Evolutionary conservation across 2,329 filamentous ascomycete genomes (phyloP), one percentile per base, ranked within the genome.

Genomic region (Lecanicillium sp.): DNA sequence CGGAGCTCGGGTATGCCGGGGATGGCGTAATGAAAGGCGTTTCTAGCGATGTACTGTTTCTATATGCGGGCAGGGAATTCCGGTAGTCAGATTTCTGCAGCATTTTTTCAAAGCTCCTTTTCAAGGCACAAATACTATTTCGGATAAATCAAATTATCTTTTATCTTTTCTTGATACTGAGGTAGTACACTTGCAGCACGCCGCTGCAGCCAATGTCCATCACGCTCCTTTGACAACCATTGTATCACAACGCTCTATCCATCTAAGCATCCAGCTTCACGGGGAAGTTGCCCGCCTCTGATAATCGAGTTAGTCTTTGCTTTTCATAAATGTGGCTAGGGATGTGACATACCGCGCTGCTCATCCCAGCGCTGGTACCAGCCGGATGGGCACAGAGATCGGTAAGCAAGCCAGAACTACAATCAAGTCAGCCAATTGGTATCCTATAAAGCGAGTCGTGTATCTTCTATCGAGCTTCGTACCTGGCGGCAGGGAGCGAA

Each of bases 401-500:
- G 84, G 77, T 95, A 98, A 56, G 92, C 88, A 58, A 94, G 79
- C 76, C 81, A 87, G 78, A 98, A 98, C 90, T 98, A 11, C 31
- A 29, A n/a, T 8, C 25, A n/a, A 29, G 11, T 13, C 7, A 37
- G 27, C 29, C 36, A 33, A 11, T 25, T 14, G 10, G 17, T 25
- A 14, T 33, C 14, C 25, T 1, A n/a, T n/a, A n/a, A n/a, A n/a
- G n/a, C n/a, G n/a, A n/a, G n/a, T n/a, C n/a, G n/a, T n/a, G n/a
- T n/a, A n/a, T n/a, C n/a, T n/a, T n/a, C n/a, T n/a, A n/a, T n/a
- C n/a, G n/a, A n/a, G n/a, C n/a, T 25, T 41, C 64, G 50, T 81
- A 95, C 89, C 84, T 96, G 89, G 60, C 82, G 84, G 84, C 90
- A 97, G 51, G 90, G 90, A 56, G 86, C 83, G 68, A 97, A 97